A percentile compares a stretch with the other conserved stretches of the same genome.
Conservation (phyloP, 1,284 basidiomycete species). For the Hemileia vastatrix region DNA sequence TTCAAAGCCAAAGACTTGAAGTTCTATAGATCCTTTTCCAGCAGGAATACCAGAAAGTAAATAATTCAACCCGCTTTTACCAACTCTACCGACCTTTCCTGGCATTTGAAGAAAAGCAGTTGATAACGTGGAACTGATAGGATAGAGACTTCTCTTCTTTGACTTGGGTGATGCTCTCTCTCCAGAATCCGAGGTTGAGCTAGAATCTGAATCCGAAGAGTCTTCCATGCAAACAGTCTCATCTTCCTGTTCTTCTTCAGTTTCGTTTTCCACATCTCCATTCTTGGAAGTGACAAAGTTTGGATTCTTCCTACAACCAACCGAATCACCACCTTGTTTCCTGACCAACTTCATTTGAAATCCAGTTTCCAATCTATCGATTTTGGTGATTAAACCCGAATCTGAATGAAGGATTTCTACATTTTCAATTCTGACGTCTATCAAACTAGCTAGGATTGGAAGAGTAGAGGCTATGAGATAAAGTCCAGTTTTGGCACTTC, state of each 20-base stretch:
- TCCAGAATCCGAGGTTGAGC: too few relatives aligned
- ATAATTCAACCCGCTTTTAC: conserved; percentile 29
- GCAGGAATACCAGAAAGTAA: conserved; percentile 33
- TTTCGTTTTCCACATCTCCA: neutral
- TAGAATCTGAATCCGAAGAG: too few relatives aligned
- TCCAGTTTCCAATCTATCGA: conserved; percentile 28
- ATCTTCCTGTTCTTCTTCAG: neutral
- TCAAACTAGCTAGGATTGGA: too few relatives aligned
- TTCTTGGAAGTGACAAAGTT: neutral
- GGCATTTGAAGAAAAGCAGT: conserved; percentile 26
- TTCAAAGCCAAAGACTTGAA: too few relatives aligned
- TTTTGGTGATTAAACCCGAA: conserved; percentile 27
- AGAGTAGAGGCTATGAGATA: too few relatives aligned
- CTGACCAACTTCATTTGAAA: conserved; percentile 28
- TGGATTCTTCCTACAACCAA: neutral
- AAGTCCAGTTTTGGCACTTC: too few relatives aligned
- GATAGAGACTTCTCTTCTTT: neutral
- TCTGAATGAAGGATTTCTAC: conserved; percentile 32
- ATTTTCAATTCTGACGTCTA: conserved; percentile 35
- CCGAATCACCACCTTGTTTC: neutral
- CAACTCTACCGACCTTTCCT: conserved; percentile 29
- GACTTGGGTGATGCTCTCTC: too few relatives aligned
- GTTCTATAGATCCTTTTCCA: conserved; percentile 14
- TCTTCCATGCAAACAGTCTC: neutral
- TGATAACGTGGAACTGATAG: neutral